Evolutionary conservation across 805 yeast species (phyloP).

Genomic region (Zygosaccharomyces bailii): DNA sequence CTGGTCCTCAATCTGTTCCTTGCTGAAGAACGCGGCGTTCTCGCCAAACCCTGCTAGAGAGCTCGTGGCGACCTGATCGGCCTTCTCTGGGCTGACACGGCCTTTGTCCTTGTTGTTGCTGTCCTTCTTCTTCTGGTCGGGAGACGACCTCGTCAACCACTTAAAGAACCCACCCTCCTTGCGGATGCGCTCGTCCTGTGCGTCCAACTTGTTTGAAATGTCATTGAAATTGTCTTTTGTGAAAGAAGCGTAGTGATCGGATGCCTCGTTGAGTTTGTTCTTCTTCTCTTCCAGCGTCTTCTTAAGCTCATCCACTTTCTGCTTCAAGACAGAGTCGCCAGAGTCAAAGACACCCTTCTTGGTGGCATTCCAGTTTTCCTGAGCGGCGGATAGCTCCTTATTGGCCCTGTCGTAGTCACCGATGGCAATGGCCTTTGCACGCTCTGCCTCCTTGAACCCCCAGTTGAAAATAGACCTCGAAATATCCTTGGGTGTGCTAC

Average conservation of each 20-base stretch:
- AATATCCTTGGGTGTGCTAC: slow-evolving; percentile 17
- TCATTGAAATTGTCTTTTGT: slow-evolving; percentile 27
- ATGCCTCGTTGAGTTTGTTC: slow-evolving; percentile 21
- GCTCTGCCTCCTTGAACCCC: slow-evolving; percentile 32
- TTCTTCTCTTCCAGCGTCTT: slow-evolving; percentile 19
- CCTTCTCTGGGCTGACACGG: slow-evolving; percentile 7
- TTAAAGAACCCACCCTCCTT: slow-evolving; percentile 26
- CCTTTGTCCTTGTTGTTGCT: slow-evolving; percentile 2
- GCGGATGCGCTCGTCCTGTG: slow-evolving; percentile 22
- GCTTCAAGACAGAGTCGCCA: slow-evolving; percentile 18
- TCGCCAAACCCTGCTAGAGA: slow-evolving; percentile 48
- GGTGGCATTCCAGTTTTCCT: slow-evolving; percentile 15
- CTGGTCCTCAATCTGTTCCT: slow-evolving; percentile 36
- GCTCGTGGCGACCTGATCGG: slow-evolving; percentile 35
- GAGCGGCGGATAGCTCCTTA: slow-evolving; percentile 25
- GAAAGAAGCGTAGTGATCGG: slow-evolving; percentile 21
- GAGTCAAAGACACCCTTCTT: slow-evolving; percentile 22
- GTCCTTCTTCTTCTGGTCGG: slow-evolving; percentile 11
- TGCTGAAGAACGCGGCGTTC: slow-evolving; percentile 39
- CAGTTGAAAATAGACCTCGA: slow-evolving; percentile 29
- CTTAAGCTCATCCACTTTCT: slow-evolving; percentile 20
- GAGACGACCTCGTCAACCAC: slow-evolving; percentile 22
- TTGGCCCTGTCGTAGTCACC: slow-evolving; percentile 31
- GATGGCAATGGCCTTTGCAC: slow-evolving; percentile 30
- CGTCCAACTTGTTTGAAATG: slow-evolving; percentile 27